Evolutionary conservation across 495 filamentous ascomycete species (phyloP).

Genomic region (Parathielavia hyrcaniae): DNA sequence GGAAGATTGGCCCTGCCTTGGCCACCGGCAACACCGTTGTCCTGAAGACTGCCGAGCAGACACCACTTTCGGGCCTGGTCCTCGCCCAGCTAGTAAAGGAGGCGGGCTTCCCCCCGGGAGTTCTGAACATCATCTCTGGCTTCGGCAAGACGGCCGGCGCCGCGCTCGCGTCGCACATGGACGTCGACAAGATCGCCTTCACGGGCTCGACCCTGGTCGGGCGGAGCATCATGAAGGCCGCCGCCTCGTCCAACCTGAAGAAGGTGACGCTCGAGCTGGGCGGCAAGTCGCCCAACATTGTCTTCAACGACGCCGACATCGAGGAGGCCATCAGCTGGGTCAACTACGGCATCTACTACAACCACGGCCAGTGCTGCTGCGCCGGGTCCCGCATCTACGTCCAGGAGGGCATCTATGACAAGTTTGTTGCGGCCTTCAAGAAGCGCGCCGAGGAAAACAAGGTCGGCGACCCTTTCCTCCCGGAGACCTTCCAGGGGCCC

Average conservation of each 20-base stretch:
- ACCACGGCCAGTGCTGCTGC: constrained; percentile 98
- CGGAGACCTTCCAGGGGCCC: constrained; percentile 92
- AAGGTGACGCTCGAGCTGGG: constrained; percentile 98
- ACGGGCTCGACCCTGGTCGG: constrained; percentile 91
- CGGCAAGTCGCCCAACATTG: constrained; percentile 97
- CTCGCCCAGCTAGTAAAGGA: constrained; percentile 77
- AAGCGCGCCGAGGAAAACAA: constrained; percentile 72
- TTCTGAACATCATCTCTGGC: constrained; percentile 92
- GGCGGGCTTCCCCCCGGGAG: constrained; percentile 93
- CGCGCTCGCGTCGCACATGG: constrained; percentile 90
- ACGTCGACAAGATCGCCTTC: constrained; percentile 97
- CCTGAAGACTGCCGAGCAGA: constrained; percentile 95
- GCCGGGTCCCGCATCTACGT: constrained; percentile 94
- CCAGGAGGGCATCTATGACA: constrained; percentile 92
- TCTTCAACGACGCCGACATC: constrained; percentile 93
- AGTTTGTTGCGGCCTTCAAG: constrained; percentile 87
- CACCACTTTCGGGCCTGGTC: constrained; percentile 80
- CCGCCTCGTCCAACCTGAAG: constrained; percentile 92
- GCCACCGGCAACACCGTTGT: constrained; percentile 85
- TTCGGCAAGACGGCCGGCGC: constrained; percentile 87
- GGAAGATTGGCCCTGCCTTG: constrained; percentile 95
- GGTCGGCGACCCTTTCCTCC: constrained; percentile 86
- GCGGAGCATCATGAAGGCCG: constrained; percentile 91
- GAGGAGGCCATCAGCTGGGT: constrained; percentile 96
- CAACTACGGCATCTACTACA: constrained; percentile 98